Conservation (phyloP, 176 grass and related monocot species). For the Puccinellia tenuiflora region DNA sequence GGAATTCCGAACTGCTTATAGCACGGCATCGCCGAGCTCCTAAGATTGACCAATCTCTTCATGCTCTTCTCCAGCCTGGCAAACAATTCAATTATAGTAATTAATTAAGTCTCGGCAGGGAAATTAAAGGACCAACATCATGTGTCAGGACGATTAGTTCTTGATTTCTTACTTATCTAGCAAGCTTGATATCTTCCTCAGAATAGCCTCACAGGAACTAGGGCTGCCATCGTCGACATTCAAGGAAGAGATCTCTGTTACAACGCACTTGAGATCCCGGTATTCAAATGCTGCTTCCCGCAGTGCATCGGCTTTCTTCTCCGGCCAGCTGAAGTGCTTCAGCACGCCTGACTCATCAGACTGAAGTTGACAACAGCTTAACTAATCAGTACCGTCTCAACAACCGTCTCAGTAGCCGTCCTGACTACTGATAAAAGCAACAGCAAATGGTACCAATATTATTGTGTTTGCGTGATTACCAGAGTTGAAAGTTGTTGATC, state of each 20-base stretch:
- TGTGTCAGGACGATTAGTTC: not conserved
- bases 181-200: conserved; percentile 41
- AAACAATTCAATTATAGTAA: not conserved
- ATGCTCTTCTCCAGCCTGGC: conserved; percentile 79
- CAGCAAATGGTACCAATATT: not conserved
- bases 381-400: not conserved
- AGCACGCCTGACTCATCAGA: conserved; percentile 56
- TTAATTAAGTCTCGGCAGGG: not conserved
- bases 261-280: conserved; percentile 36
- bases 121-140: not conserved
- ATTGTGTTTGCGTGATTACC: conserved; percentile 17
- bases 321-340: conserved; percentile 68
- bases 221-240: not conserved
- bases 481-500: conserved; percentile 49
- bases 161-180: conserved; percentile 38
- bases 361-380: conserved; percentile 1
- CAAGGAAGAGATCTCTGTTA: conserved; percentile 28
- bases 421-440: not conserved
- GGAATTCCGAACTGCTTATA: conserved; percentile 85
- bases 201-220: conserved; percentile 29
- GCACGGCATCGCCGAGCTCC: conserved; percentile 39
- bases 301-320: conserved; percentile 56
- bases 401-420: not conserved
- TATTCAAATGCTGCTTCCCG: conserved; percentile 48
- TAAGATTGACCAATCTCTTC: conserved; percentile 58